phyloP scores from a whole-genome alignment of 495 filamentous ascomycete species.

The Penicillium atrosanguineum region DNA sequence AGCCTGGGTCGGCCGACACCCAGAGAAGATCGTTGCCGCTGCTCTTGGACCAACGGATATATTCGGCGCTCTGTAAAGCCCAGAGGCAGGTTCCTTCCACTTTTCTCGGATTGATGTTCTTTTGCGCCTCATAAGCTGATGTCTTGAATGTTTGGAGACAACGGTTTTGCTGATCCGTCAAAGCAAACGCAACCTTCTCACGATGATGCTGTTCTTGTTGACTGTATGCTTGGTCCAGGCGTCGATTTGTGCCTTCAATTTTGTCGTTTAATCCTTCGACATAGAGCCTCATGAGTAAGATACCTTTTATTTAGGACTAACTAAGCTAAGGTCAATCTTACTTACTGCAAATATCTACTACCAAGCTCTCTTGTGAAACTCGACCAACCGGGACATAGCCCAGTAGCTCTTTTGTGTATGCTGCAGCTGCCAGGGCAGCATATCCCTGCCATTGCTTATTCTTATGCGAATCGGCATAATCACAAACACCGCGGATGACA shows the following conservation, averaged over 20 bases:
- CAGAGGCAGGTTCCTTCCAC: conserved; percentile 25
- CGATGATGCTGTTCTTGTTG: conserved; percentile 18
- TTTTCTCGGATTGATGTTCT: conserved; percentile 27
- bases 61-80: conserved; percentile 31
- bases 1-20: conserved; percentile 45
- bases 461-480: conserved; percentile 32
- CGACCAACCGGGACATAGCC: neutral
- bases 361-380: conserved; percentile 4
- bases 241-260: conserved; percentile 27
- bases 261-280: conserved; percentile 9
- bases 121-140: conserved; percentile 25
- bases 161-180: conserved; percentile 20
- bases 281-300: conserved; percentile 6
- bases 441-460: neutral
- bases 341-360: conserved; percentile 2
- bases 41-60: conserved; percentile 26
- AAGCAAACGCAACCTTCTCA: conserved; percentile 3
- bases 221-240: conserved; percentile 16
- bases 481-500: conserved; percentile 24
- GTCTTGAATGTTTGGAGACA: conserved; percentile 29
- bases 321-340: neutral
- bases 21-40: conserved; percentile 34
- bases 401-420: conserved; percentile 33
- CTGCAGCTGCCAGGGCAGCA: neutral
- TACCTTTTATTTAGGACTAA: conserved; percentile 1